A percentile compares a stretch with the other conserved stretches of the same genome.
phyloP scores from a whole-genome alignment of 2,329 filamentous ascomycete species.

The Scedosporium apiospermum region DNA sequence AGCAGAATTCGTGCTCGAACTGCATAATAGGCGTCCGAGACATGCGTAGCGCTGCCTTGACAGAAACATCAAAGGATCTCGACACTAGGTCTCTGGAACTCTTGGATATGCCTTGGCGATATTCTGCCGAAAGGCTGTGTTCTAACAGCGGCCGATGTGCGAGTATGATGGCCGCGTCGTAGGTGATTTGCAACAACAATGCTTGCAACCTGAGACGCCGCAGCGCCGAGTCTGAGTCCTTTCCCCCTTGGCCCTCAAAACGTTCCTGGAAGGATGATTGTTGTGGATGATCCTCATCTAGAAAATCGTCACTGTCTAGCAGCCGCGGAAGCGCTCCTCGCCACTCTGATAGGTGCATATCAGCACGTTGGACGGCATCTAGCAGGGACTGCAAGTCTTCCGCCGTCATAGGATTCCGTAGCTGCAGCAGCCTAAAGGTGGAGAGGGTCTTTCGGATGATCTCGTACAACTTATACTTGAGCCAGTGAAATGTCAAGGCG shows the following conservation, averaged over 20 bases:
- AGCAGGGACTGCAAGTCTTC: constrained; percentile 12
- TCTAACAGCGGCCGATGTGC: constrained; percentile 16
- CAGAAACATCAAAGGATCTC: constrained; percentile 13
- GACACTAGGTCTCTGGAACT: constrained; percentile 1
- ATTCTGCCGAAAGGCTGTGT: constrained; percentile 9
- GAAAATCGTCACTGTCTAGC: constrained; percentile 7
- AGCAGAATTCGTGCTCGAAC: constrained; percentile 16
- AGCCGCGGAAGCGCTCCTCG: constrained; percentile 6
- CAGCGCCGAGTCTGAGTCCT: constrained; percentile 1
- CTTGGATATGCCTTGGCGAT: constrained; percentile 3
- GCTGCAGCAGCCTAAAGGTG: constrained; percentile 16
- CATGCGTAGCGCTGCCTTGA: constrained; percentile 19
- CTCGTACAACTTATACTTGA: constrained; percentile 18
- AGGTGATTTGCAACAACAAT: constrained; percentile 14
- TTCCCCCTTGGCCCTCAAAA: background rate
- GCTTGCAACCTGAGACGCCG: constrained; percentile 8
- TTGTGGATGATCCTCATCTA: background rate
- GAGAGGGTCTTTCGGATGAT: constrained; percentile 18
- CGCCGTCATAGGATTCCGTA: constrained; percentile 11
- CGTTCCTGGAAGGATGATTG: background rate
- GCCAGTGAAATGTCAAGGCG: constrained; percentile 16
- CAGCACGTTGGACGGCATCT: constrained; percentile 10
- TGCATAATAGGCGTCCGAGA: constrained; percentile 16
- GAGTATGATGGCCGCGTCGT: constrained; percentile 13
- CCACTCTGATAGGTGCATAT: constrained; percentile 11